Evolutionary conservation across 345 rosid genomes (phyloP).

Genomic region (Microcos paniculata): DNA sequence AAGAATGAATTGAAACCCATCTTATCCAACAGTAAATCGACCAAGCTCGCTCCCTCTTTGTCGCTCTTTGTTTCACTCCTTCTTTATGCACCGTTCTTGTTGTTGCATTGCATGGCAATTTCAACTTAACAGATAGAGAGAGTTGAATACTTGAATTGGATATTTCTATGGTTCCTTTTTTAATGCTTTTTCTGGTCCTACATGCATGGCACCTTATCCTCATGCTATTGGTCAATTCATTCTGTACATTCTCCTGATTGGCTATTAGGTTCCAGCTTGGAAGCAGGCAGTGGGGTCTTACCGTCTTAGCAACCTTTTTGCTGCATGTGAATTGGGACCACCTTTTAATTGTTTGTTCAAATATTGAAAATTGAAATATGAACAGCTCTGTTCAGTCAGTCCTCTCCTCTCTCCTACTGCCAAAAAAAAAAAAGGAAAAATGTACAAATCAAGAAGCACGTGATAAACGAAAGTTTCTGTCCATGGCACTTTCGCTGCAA

Average conservation of each 20-base stretch:
- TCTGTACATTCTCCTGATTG: slow-evolving; percentile 10
- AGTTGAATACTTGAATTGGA: not conserved
- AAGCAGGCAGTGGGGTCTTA: not conserved
- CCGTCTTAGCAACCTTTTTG: not conserved
- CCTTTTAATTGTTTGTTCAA: not conserved
- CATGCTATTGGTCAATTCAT: slow-evolving; percentile 24
- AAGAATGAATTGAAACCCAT: slow-evolving; percentile 37
- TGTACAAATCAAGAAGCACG: slow-evolving; percentile 8
- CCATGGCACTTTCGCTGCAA: not conserved
- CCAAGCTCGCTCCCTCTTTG: not conserved
- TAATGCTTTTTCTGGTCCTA: not conserved
- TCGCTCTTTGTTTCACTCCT: not conserved
- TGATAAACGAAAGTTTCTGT: not conserved
- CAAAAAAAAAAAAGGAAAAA: not conserved
- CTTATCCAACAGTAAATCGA: not conserved
- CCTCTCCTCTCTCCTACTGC: not conserved
- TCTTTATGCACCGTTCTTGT: not conserved
- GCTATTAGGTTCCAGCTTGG: slow-evolving; percentile 24
- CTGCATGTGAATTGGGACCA: slow-evolving; percentile 20
- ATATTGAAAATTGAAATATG: not conserved
- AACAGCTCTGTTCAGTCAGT: not conserved
- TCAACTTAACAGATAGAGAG: not conserved
- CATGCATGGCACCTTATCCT: slow-evolving; percentile 42
- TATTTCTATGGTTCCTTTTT: not conserved
- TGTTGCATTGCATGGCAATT: not conserved